Base-by-base conservation (phyloP, 2,329 filamentous ascomycete genomes). In the Rhynchosporium agropyri region DNA sequence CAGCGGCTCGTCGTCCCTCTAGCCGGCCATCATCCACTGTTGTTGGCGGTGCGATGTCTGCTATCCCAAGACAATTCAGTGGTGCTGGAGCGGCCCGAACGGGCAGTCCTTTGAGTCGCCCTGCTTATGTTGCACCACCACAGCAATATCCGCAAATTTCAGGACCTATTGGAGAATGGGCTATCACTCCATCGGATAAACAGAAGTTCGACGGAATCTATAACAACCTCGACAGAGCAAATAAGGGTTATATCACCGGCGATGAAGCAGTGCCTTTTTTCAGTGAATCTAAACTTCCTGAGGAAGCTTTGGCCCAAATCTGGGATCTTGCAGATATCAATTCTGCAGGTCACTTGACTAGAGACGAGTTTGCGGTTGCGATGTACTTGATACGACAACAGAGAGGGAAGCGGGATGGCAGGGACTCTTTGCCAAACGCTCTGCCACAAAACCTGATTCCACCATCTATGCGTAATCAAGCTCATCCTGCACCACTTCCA, bases 321-420 rank as follows among this genome's bases (percentile, higher is more conserved):
- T 99, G 95, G 95, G 95, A 99, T 75, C 84, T 99, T 36, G 89
- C 95, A 13, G 95, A 99, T 77, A 92, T 97, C 76, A 92, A 91
- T 73, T 95, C 92, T 7, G 90, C 93, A 69, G 95, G 95, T 10
- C 88, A 89, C 62, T 80, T 99, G 62, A 92, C 84, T 53, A 87
- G 86, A 70, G 95, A 99, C 69, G 93, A 97, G 71, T 99, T 99
- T 74, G 92, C 95, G 0, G 92, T 99, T 53, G 94, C 95, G 59
- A 97, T 99, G 93, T 96, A 96, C 74, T 82, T 99, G 57, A 97
- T 99, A 71, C 86, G 93, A 65, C 91, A 96, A 75, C 93, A 97
- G 75, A 85, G 93, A 60, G 89, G 84, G 67, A 89, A 88, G 66
- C 86, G 86, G 62, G 86, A 88, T 61, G 81, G 82, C 20, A 74